Evolutionary conservation across 1,139 yeast species (phyloP), one percentile per base, ranked within the genome.

Genomic region (Pichia norvegensis): DNA sequence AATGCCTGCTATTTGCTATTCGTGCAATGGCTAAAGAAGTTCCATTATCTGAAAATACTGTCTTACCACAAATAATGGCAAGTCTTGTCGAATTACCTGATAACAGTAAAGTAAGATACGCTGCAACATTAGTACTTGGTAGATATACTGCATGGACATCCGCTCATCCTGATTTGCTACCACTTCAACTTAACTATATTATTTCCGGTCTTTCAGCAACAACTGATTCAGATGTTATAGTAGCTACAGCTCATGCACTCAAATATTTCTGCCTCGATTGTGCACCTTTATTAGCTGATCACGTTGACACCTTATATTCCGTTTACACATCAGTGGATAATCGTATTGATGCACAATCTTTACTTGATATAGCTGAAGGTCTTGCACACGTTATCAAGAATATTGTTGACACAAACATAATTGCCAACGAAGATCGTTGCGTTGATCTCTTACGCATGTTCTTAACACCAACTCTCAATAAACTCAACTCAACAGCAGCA

Each of bases 261-360:
- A 87, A 87, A 90, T 90, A 81, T 60, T 86, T 94, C 60, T 90
- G 97, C 67, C 85, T 85, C 59, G 98, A 94, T 64, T 94, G 98
- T 60, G 76, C 95, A 0, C 59, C 66, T 16, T 69, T 81, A 19
- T 69, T 94, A 54, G 78, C 81, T 29, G 74, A 76, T 46, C 85
- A 78, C 61, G 69, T 88, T 56, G 90, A 81, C 46, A 95, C 87
- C 61, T 69, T 94, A 46, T 80, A 81, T 56, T 72, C 79, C 52
- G 80, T 92, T 52, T 92, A 86, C 64, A 78, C 78, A 46, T 81
- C 78, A 55, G 76, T 90, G 36, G 68, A 70, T 46, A 65, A 63
- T 31, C 55, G 55, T 9, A 67, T 88, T 40, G 95, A 87, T 57
- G 63, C 76, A 31, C 79, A 79, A 45, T 82, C 95, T 1, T 70